Evolutionary conservation across 768 basidiomycete genomes (phyloP).

Genomic region (Russula olivacea): DNA sequence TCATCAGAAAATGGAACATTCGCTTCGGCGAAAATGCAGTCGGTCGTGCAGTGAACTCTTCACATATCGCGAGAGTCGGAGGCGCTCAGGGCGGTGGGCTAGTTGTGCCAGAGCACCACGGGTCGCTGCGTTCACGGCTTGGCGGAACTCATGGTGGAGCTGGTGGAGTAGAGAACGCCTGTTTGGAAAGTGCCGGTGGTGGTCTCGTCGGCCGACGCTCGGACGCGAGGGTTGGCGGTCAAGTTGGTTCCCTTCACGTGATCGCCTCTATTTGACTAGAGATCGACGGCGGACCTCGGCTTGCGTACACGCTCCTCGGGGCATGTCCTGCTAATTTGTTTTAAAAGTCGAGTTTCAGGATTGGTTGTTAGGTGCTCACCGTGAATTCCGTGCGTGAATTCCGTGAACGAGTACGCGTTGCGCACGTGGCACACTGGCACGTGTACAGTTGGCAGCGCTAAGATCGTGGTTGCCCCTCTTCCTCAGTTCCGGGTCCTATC

Average conservation of each 20-base stretch:
- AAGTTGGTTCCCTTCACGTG: neutral
- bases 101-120: neutral
- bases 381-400: no score
- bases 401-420: neutral
- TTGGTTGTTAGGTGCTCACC: no score
- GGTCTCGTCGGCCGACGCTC: neutral
- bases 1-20: neutral
- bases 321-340: no score
- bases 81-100: neutral
- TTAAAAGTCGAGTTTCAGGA: no score
- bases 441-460: no score
- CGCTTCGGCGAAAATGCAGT: neutral
- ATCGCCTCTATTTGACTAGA: neutral
- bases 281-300: no score
- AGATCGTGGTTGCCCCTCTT: neutral
- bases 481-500: neutral
- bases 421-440: no score
- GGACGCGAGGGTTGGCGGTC: neutral
- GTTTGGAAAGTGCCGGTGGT: neutral
- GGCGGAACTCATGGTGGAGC: neutral
- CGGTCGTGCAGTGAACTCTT: neutral
- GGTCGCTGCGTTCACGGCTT: neutral
- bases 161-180: neutral
- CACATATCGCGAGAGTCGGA: neutral
- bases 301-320: no score